phyloP scores from a whole-genome alignment of 768 basidiomycete genomes.

The Trametes meyenii region DNA sequence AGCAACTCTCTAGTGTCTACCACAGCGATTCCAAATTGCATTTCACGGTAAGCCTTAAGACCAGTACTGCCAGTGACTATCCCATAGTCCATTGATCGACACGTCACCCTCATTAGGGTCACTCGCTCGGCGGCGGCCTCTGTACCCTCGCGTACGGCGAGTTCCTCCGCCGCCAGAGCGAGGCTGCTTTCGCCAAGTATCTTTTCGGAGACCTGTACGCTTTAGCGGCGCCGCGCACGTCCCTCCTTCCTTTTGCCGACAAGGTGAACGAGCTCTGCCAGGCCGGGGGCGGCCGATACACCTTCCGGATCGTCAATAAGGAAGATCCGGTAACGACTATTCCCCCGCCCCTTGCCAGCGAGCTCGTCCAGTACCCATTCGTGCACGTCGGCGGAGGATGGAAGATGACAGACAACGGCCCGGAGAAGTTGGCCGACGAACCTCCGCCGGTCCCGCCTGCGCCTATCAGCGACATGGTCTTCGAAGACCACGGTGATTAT shows the following conservation, averaged over 20 bases:
- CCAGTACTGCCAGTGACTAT: background rate
- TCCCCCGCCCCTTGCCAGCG: background rate
- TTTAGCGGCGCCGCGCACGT: slow-evolving; percentile 4
- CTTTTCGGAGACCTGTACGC: slow-evolving; percentile 14
- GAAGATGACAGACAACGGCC: slow-evolving; percentile 3
- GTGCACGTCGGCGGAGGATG: slow-evolving; percentile 9
- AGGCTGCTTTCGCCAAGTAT: background rate
- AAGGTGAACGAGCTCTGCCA: background rate
- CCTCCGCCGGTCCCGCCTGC: slow-evolving; percentile 1
- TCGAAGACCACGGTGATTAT: slow-evolving; percentile 1
- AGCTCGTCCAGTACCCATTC: slow-evolving; percentile 6
- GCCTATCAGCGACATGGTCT: background rate
- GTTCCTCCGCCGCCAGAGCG: slow-evolving; percentile 12
- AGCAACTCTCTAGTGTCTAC: background rate
- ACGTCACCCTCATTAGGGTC: slow-evolving; percentile 1
- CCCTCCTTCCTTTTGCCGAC: slow-evolving; percentile 4
- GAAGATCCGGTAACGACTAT: slow-evolving; percentile 9
- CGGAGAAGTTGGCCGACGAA: slow-evolving; percentile 6
- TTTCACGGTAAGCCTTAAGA: slow-evolving; percentile 5
- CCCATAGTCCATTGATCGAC: too few species aligned
- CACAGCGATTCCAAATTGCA: background rate
- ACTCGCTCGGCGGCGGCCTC: slow-evolving; percentile 12
- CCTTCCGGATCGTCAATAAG: slow-evolving; percentile 19
- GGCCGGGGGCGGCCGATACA: background rate
- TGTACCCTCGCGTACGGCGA: slow-evolving; percentile 14